Percentiles rank a stretch among this genome's conserved stretches.
Evolutionary conservation across 2,329 filamentous ascomycete species (phyloP).

Genomic region (Ustilaginoidea virens): DNA sequence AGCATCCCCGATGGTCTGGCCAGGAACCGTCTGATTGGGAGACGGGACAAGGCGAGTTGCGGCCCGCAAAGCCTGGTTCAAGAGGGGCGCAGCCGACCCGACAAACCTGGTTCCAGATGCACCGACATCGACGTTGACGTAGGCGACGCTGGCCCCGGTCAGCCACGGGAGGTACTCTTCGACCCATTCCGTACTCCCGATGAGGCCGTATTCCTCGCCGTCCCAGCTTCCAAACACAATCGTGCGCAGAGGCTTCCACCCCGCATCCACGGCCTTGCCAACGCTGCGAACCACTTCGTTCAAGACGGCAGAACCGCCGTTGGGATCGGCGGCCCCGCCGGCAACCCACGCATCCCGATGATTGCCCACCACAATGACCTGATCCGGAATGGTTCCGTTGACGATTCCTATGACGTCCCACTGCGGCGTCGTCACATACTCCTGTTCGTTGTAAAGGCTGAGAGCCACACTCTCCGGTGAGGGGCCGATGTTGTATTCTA

Average conservation of each 20-base stretch:
- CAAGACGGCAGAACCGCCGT: conserved; percentile 64
- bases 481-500: conserved; percentile 75
- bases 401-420: conserved; percentile 92
- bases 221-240: conserved; percentile 82
- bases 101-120: conserved; percentile 48
- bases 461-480: conserved; percentile 56
- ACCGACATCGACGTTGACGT: conserved; percentile 74
- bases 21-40: conserved; percentile 59
- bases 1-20: conserved; percentile 55
- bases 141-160: conserved; percentile 55
- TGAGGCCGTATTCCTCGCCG: conserved; percentile 69
- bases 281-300: conserved; percentile 69
- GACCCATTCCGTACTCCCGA: conserved; percentile 87
- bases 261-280: conserved; percentile 48
- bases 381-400: conserved; percentile 71
- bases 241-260: conserved; percentile 55
- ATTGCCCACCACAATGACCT: conserved; percentile 83
- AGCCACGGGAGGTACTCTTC: conserved; percentile 82
- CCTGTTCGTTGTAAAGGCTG: conserved; percentile 64
- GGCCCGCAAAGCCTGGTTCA: conserved; percentile 58
- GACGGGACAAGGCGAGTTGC: conserved; percentile 48
- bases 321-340: conserved; percentile 71
- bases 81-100: conserved; percentile 54
- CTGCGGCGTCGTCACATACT: conserved; percentile 65
- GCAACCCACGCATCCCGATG: conserved; percentile 84